phyloP scores from a whole-genome alignment of 495 filamentous ascomycete species.

The Penicillium flavigenum region DNA sequence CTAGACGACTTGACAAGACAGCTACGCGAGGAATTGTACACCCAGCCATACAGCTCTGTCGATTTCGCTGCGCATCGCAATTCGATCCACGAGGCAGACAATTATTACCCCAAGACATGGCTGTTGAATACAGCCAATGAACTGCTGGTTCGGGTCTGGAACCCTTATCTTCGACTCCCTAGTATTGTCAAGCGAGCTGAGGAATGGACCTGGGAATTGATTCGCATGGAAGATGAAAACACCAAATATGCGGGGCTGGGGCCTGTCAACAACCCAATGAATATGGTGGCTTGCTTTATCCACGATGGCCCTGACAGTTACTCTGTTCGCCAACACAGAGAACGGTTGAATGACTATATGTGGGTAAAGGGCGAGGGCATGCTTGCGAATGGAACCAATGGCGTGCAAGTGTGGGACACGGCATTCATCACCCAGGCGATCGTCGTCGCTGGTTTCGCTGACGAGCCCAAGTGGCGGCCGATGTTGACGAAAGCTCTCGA shows the following conservation, averaged over 20 bases:
- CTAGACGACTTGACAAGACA: slow-evolving; percentile 67
- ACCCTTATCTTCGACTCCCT: slow-evolving; percentile 65
- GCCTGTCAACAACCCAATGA: slow-evolving; percentile 88
- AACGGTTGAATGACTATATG: slow-evolving; percentile 79
- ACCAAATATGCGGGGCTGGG: slow-evolving; percentile 84
- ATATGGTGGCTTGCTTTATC: slow-evolving; percentile 78
- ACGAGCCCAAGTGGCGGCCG: slow-evolving; percentile 72
- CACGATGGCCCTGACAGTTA: slow-evolving; percentile 76
- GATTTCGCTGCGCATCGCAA: slow-evolving; percentile 77
- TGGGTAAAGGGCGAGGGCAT: slow-evolving; percentile 94
- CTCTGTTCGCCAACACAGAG: slow-evolving; percentile 73
- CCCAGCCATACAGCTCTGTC: slow-evolving; percentile 73
- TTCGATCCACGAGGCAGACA: slow-evolving; percentile 73
- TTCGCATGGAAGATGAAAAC: slow-evolving; percentile 87
- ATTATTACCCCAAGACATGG: slow-evolving; percentile 91
- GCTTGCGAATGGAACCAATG: slow-evolving; percentile 94
- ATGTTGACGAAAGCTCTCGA: slow-evolving; percentile 82
- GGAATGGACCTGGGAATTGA: slow-evolving; percentile 70
- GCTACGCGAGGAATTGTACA: slow-evolving; percentile 81
- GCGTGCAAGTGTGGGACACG: slow-evolving; percentile 96
- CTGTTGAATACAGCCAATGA: slow-evolving; percentile 74
- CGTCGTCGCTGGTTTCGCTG: slow-evolving; percentile 72
- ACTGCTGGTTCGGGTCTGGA: slow-evolving; percentile 73
- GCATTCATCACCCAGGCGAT: slow-evolving; percentile 82
- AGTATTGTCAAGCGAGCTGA: slow-evolving; percentile 64